Evolutionary conservation across 495 filamentous ascomycete genomes (phyloP), one percentile per base, ranked within the genome.

Genomic region (Xylaria castorea): DNA sequence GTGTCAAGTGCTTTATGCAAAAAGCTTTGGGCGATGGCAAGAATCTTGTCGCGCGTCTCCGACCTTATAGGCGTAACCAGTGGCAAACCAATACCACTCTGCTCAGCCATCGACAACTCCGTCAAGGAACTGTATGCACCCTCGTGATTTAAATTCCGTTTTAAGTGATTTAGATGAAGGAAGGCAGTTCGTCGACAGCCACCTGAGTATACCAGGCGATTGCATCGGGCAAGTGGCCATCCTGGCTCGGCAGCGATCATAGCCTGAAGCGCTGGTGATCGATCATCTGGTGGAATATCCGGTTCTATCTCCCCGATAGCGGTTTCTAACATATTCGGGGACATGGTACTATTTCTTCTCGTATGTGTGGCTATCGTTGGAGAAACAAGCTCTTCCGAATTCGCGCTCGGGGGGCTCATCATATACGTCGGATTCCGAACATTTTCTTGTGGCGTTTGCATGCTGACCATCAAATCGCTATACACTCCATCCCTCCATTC

Each of bases 21-120:
- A 76, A 90, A 91, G 72, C 80, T 85, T 71, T 91, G 89, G 11
- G 89, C 89, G 61, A 90, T 89, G 51, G 88, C 89, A 20, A 90
- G 84, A 66, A 91, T 84, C 79, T 86, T 89, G 75, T 91, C 89
- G n/a, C 89, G 84, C 44, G 88, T 87, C 34, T 81, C 79, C 16
- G 53, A n/a, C n/a, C 25, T 25, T 38, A 91, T 77, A 11, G 85
- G 82, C 30, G 85, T 84, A 11, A 86, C 83, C 7, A 80, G 81
- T 30, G 83, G 78, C 66, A 86, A 77, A 55, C 88, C 85, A 42
- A 78, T 70, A 11, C 75, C 74, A 42, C 81, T 73, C 79, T 79
- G 75, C 61, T 83, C 75, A 8, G 75, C 75, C 48, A 78, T 71
- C 30, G 85, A 73, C 51, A 83, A 80, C 44, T 79, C 74, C 61